phyloP scores from a whole-genome alignment of 306 rosid genomes.

The Ochetophila trinervis region DNA sequence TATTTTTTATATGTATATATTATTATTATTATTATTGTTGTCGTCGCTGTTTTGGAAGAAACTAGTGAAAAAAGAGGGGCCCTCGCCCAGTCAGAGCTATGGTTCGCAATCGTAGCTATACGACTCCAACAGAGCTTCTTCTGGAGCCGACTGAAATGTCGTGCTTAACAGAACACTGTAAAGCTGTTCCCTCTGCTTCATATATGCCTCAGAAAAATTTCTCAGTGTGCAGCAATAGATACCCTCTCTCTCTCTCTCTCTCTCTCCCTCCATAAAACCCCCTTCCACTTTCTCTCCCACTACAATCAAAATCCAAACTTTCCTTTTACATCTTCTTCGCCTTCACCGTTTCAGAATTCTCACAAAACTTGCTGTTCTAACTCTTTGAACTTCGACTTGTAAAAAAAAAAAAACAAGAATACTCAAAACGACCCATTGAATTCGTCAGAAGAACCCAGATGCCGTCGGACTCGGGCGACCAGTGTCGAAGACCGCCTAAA shows the following conservation, averaged over 20 bases:
- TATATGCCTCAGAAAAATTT: constrained; percentile 54
- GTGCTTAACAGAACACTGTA: constrained; percentile 63
- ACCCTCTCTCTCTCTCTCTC: background rate
- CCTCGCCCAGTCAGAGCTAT: constrained; percentile 11
- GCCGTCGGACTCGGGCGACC: constrained; percentile 67
- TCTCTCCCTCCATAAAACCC: constrained; percentile 41
- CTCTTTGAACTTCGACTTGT: no score
- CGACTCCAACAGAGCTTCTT: constrained; percentile 15
- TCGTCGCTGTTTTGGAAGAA: background rate
- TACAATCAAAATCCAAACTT: background rate
- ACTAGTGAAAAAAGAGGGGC: background rate
- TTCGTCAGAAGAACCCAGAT: constrained; percentile 17
- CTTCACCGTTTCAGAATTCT: no score
- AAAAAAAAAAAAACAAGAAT: no score
- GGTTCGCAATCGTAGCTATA: constrained; percentile 22
- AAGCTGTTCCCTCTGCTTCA: constrained; percentile 65
- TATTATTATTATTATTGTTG: no score
- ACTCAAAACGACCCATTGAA: background rate
- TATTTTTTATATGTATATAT: no score
- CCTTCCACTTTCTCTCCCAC: constrained; percentile 2
- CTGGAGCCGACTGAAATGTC: constrained; percentile 49
- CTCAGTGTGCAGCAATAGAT: constrained; percentile 23
- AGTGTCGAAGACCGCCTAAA: constrained; percentile 16
- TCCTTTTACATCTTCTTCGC: background rate
- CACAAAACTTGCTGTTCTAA: no score